Evolutionary conservation across 2,329 filamentous ascomycete species (phyloP).

Genomic region (Botrytis porri): DNA sequence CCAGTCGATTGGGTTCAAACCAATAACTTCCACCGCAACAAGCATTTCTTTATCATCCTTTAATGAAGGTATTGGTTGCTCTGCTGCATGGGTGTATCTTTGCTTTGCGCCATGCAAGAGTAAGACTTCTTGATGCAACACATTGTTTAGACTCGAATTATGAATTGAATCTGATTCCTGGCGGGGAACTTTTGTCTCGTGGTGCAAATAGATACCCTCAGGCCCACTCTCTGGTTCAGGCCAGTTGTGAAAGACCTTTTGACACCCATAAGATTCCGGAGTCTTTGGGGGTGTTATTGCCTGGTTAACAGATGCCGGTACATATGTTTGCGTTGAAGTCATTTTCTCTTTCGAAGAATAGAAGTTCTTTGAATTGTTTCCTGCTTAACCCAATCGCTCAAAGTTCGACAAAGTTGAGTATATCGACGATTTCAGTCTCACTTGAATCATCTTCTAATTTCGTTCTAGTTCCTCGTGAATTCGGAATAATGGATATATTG

Average conservation of each 20-base stretch:
- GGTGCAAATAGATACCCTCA: constrained; percentile 20
- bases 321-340: constrained; percentile 21
- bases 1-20: constrained; percentile 78
- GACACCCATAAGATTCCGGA: constrained; percentile 22
- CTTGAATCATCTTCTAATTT: not conserved
- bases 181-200: not conserved
- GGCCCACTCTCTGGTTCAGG: constrained; percentile 30
- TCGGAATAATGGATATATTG: constrained; percentile 11
- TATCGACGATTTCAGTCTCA: not conserved
- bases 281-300: constrained; percentile 29
- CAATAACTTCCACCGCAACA: constrained; percentile 57
- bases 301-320: constrained; percentile 27
- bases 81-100: constrained; percentile 46
- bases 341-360: not conserved
- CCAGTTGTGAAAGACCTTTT: constrained; percentile 28
- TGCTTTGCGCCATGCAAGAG: constrained; percentile 50
- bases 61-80: constrained; percentile 48
- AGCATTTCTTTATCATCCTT: constrained; percentile 58
- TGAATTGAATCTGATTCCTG: not conserved
- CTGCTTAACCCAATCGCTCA: not conserved
- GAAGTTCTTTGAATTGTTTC: not conserved
- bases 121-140: constrained; percentile 45
- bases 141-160: constrained; percentile 20
- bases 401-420: not conserved
- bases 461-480: not conserved